These are phyloP conservation scores for Aspergillus glaucus DNA, from an alignment of 2,329 filamentous ascomycete genomes.

Conservation along the genomic window DNA sequence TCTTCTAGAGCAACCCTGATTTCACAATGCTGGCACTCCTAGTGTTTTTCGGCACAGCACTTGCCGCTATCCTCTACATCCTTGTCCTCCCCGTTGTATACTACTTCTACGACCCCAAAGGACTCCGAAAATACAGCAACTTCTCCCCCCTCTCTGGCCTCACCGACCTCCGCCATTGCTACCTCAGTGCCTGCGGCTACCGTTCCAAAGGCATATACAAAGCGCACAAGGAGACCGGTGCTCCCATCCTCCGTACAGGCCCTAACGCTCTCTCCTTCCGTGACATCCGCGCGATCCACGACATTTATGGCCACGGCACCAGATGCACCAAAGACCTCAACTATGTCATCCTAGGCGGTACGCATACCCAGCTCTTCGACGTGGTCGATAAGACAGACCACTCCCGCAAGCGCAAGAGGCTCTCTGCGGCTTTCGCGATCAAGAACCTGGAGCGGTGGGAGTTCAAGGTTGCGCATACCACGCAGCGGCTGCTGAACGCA, in stretches of 20 bases:
- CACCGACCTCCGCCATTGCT: conserved; percentile 39
- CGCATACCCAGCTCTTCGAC: conserved; percentile 32
- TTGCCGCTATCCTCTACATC: not conserved
- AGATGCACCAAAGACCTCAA: conserved; percentile 30
- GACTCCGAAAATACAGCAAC: conserved; percentile 40
- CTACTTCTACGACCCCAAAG: conserved; percentile 44
- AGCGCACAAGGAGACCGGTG: conserved; percentile 34
- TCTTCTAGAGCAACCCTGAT: not conserved
- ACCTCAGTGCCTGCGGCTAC: conserved; percentile 34
- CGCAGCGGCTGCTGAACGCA: conserved; percentile 35
- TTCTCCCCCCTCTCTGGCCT: conserved; percentile 38
- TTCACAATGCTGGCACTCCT: not conserved
- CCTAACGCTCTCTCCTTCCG: conserved; percentile 11
- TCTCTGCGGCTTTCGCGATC: conserved; percentile 34
- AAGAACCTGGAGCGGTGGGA: conserved; percentile 39
- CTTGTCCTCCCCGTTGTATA: conserved; percentile 35
- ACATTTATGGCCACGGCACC: conserved; percentile 35
- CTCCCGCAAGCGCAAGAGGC: conserved; percentile 32
- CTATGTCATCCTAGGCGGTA: conserved; percentile 25
- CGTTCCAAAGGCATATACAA: conserved; percentile 36
- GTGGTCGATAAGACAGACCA: conserved; percentile 35
- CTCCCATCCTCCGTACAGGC: conserved; percentile 38
- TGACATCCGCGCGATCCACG: conserved; percentile 17
- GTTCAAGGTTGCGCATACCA: conserved; percentile 45
- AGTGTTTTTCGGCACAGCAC: not conserved